These are phyloP conservation scores for Aspergillus brasiliensis DNA, from an alignment of 2,329 filamentous ascomycete species.

Conservation along the genomic window DNA sequence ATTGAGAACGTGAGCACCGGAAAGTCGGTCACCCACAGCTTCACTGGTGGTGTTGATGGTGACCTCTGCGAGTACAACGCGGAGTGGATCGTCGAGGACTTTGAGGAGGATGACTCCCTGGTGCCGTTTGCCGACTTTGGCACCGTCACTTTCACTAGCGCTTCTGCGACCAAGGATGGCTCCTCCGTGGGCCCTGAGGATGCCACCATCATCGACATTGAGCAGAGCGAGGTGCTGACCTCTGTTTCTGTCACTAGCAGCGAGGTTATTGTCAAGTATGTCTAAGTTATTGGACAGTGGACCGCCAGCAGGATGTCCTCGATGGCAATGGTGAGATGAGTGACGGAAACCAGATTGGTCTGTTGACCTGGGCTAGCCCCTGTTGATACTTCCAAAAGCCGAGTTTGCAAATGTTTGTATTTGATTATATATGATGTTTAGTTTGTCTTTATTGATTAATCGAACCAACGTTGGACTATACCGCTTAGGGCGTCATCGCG, in stretches of 20 bases:
- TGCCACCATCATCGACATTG: constrained; percentile 49
- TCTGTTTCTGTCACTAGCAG: constrained; percentile 24
- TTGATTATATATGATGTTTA: no score
- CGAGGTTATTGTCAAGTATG: constrained; percentile 30
- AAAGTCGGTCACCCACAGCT: constrained; percentile 7
- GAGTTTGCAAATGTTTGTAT: no score
- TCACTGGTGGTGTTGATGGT: constrained; percentile 50
- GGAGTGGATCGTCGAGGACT: constrained; percentile 59
- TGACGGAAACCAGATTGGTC: no score
- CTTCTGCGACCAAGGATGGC: constrained; percentile 35
- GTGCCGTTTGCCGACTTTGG: constrained; percentile 53
- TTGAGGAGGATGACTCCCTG: constrained; percentile 37
- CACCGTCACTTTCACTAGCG: constrained; percentile 51
- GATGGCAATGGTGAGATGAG: no score
- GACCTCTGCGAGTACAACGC: constrained; percentile 58
- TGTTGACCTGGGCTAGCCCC: no score
- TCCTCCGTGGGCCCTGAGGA: constrained; percentile 39
- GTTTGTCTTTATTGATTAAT: no score
- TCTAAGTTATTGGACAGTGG: constrained; percentile 16
- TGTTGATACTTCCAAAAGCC: no score
- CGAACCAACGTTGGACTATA: no score
- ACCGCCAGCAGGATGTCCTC: no score
- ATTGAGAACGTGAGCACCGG: constrained; percentile 56
- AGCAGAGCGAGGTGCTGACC: constrained; percentile 45
- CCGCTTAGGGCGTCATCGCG: no score